Conservation (phyloP, 2,329 filamentous ascomycete species). For the Curvularia eragrostidis region DNA sequence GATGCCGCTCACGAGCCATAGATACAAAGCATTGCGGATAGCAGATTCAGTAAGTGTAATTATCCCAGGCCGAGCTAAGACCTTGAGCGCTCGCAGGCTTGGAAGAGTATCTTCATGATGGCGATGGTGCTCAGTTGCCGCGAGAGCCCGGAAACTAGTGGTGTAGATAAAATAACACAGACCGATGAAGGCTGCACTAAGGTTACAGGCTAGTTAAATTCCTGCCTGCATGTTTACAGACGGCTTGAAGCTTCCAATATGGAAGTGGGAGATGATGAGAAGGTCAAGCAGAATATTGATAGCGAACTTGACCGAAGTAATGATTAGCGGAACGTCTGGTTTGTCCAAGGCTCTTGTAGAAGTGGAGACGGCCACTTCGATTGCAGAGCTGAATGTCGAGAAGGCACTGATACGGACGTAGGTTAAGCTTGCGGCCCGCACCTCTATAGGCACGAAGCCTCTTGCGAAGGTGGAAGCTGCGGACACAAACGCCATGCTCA, state of each 20-base stretch:
- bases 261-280: constrained; percentile 70
- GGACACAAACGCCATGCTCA: constrained; percentile 65
- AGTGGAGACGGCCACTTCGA: constrained; percentile 68
- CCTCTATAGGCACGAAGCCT: constrained; percentile 68
- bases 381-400: constrained; percentile 65
- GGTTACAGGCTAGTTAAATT: constrained; percentile 65
- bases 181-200: constrained; percentile 52
- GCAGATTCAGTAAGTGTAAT: constrained; percentile 70
- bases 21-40: constrained; percentile 71
- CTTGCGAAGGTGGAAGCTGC: constrained; percentile 63
- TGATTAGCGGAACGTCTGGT: constrained; percentile 71
- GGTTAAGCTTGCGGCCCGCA: constrained; percentile 62
- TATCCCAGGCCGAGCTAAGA: constrained; percentile 64
- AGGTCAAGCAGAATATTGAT: constrained; percentile 73
- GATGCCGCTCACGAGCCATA: constrained; percentile 72
- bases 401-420: constrained; percentile 72
- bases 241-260: constrained; percentile 62
- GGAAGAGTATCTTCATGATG: constrained; percentile 14
- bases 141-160: constrained; percentile 36
- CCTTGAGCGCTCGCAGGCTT: constrained; percentile 54
- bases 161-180: constrained; percentile 65
- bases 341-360: constrained; percentile 71
- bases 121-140: not conserved
- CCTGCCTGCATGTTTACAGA: constrained; percentile 70
- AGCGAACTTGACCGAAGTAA: constrained; percentile 68